phyloP scores from a whole-genome alignment of 2,329 filamentous ascomycete genomes.

The Fusarium graminum region DNA sequence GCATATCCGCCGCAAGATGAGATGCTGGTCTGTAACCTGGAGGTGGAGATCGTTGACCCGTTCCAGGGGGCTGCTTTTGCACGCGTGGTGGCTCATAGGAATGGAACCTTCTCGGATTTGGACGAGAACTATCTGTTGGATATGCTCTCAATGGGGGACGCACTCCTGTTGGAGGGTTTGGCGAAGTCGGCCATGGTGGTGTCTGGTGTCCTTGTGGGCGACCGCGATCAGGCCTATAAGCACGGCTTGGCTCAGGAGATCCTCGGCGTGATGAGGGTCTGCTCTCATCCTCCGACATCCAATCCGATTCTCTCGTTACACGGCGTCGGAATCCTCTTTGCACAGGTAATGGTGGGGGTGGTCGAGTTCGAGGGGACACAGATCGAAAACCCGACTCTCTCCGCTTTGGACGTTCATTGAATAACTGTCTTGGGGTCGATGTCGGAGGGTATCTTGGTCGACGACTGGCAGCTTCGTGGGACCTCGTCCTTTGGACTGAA shows the following conservation, averaged over 20 bases:
- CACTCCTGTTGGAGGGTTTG: background rate
- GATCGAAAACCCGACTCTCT: constrained; percentile 32
- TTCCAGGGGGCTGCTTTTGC: constrained; percentile 11
- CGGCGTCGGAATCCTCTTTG: constrained; percentile 27
- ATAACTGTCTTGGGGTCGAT: constrained; percentile 28
- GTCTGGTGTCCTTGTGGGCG: constrained; percentile 12
- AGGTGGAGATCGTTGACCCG: constrained; percentile 26
- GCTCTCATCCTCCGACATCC: constrained; percentile 44
- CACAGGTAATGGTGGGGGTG: constrained; percentile 7
- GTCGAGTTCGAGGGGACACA: constrained; percentile 37
- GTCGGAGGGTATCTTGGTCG: constrained; percentile 21
- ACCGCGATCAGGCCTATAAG: constrained; percentile 7
- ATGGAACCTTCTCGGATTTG: constrained; percentile 22
- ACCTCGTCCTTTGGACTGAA: constrained; percentile 34
- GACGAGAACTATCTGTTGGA: constrained; percentile 33
- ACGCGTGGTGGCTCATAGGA: constrained; percentile 37
- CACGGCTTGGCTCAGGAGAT: constrained; percentile 27
- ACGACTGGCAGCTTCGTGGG: constrained; percentile 39
- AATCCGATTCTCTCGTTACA: constrained; percentile 40
- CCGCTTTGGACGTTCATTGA: constrained; percentile 30
- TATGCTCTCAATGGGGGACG: constrained; percentile 37
- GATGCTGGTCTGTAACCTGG: constrained; percentile 21
- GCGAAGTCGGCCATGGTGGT: constrained; percentile 10
- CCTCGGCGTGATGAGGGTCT: constrained; percentile 31
- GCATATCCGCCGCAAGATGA: constrained; percentile 25